Evolutionary conservation across 1,139 yeast species (phyloP), one percentile per base, ranked within the genome.

Genomic region (Yarrowia galli): DNA sequence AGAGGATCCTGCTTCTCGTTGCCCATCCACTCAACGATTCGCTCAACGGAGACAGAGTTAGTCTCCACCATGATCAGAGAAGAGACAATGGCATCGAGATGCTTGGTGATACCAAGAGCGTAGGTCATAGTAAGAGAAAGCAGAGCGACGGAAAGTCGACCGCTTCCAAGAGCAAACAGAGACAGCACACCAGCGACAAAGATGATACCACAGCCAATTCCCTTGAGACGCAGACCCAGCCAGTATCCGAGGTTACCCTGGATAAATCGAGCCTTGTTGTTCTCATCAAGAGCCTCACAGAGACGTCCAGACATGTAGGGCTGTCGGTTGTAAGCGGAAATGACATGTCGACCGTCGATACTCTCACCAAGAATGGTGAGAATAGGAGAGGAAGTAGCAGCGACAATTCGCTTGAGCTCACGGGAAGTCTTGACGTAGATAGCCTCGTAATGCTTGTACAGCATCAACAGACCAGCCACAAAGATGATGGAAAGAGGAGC

Each of bases 11-110:
- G 98, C 78, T 89, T 92, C 43, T 91, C 97, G 69, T 93, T 85
- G 20, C 84, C 85, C 79, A 90, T 84, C 76, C 92, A 95, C 78
- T 95, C 99, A 74, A 85, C 85, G 69, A 92, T 79, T 78, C 97
- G 87, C 79, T 95, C 98, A 42, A 92, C 97, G 5, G 98, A 92
- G 80, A 95, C 95, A 97, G 95, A 91, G 75, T 90, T 89, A 90
- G 95, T 92, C 80, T 95, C 99, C 70, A 92, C 87, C 72, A 85
- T 85, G 13, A 98, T 90, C 75, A 92, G 92, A 74, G 91, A 84
- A 78, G 98, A 87, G 60, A 95, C 97, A 71, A 92, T 83, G 98
- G 98, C 93, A 71, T 93, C 82, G 2, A 97, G 96, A 78, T 87
- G 85, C 73, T 90, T 96, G 67, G 93, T 89, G 79, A 95, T 93